Evolutionary conservation across 495 filamentous ascomycete species (phyloP).

Genomic region (Aspergillus panamensis): DNA sequence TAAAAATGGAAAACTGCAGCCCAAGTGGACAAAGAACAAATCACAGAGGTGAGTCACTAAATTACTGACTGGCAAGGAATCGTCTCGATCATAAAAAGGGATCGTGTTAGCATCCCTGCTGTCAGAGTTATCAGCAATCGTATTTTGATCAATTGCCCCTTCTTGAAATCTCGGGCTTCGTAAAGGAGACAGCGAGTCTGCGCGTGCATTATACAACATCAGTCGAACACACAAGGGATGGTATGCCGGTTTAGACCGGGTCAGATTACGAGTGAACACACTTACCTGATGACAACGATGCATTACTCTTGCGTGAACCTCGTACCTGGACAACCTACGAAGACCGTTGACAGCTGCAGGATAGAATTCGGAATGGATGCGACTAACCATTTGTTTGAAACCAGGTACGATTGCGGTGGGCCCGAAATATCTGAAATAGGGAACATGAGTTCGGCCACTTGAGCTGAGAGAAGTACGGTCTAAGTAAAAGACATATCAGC

Average conservation of each 20-base stretch:
- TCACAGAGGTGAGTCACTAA: constrained; percentile 71
- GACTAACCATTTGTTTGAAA: constrained; percentile 80
- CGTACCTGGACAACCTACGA: constrained; percentile 61
- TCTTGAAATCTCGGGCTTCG: constrained; percentile 35
- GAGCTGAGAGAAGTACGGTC: constrained; percentile 44
- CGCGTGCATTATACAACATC: not conserved
- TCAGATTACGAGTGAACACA: constrained; percentile 13
- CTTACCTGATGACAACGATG: constrained; percentile 47
- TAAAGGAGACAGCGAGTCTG: constrained; percentile 37
- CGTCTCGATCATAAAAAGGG: constrained; percentile 73
- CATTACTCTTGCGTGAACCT: constrained; percentile 46
- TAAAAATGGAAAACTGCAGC: constrained; percentile 80
- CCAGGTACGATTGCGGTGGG: constrained; percentile 86
- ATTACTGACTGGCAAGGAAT: constrained; percentile 61
- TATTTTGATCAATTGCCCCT: constrained; percentile 20
- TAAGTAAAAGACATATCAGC: constrained; percentile 22
- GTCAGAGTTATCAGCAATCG: constrained; percentile 40
- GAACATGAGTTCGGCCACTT: constrained; percentile 60
- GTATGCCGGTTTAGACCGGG: not conserved
- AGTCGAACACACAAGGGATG: constrained; percentile 2
- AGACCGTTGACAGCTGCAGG: constrained; percentile 7
- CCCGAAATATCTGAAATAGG: constrained; percentile 85
- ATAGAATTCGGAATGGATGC: not conserved
- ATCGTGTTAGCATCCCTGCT: constrained; percentile 60
- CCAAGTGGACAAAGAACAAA: constrained; percentile 72